Percentiles rank a stretch among this genome's conserved stretches.
Conservation (phyloP, 495 filamentous ascomycete genomes). For the Recurvomyces mirabilis region DNA sequence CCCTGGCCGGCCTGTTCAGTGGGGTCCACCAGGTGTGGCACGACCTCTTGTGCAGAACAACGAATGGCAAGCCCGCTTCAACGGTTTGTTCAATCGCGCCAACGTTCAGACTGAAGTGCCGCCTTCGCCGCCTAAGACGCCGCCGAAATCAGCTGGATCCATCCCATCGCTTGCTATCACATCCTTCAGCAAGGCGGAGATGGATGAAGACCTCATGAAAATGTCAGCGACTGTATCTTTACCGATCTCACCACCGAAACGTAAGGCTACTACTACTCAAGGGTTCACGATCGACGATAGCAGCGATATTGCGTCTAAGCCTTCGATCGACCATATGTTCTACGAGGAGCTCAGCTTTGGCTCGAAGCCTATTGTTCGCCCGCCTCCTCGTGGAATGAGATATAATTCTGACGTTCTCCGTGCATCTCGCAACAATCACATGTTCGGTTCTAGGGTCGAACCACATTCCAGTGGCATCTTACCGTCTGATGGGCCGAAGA, state of each 20-base stretch:
- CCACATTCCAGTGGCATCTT: background rate
- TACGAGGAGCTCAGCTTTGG: slow-evolving; percentile 32
- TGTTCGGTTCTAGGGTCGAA: background rate
- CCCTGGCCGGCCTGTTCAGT: too few species aligned
- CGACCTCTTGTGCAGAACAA: slow-evolving; percentile 14
- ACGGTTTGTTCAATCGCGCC: slow-evolving; percentile 19
- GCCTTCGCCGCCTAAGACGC: slow-evolving; percentile 20
- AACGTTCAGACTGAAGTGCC: slow-evolving; percentile 15
- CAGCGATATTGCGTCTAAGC: slow-evolving; percentile 23
- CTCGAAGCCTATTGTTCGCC: slow-evolving; percentile 24
- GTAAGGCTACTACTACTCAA: slow-evolving; percentile 4
- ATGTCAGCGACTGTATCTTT: slow-evolving; percentile 28
- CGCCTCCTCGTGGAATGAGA: slow-evolving; percentile 17
- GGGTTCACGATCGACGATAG: slow-evolving; percentile 22
- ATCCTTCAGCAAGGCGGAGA: slow-evolving; percentile 8
- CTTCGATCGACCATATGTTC: slow-evolving; percentile 26
- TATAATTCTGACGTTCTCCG: background rate
- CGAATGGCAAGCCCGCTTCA: slow-evolving; percentile 23
- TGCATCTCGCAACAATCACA: background rate
- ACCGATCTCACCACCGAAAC: slow-evolving; percentile 9
- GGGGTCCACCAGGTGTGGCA: slow-evolving; percentile 10
- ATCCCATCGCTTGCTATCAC: slow-evolving; percentile 14
- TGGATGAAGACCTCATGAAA: slow-evolving; percentile 18
- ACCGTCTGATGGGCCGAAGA: background rate
- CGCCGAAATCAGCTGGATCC: slow-evolving; percentile 14